Evolutionary conservation across 495 filamentous ascomycete genomes (phyloP).

Genomic region (Durotheca rogersii): DNA sequence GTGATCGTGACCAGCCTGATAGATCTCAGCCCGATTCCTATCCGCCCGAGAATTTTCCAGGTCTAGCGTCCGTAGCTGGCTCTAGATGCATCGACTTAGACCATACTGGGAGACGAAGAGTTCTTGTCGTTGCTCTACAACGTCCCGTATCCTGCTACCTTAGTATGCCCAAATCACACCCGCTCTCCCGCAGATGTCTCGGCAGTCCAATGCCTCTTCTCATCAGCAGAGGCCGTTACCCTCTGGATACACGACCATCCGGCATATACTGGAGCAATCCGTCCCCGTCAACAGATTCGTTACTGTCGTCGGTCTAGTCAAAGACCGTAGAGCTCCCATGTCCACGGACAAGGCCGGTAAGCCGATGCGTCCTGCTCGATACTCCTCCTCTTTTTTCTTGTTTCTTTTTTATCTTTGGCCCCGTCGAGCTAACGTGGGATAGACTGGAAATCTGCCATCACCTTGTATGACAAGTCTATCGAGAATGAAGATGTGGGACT

Average conservation of each 20-base stretch:
- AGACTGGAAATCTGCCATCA: conserved; percentile 47
- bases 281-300: conserved; percentile 34
- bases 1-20: too few relatives aligned
- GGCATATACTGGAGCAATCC: conserved; percentile 33
- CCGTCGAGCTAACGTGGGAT: conserved; percentile 5
- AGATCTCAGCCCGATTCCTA: too few relatives aligned
- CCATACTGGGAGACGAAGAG: neutral
- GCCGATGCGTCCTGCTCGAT: conserved; percentile 38
- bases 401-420: conserved; percentile 6
- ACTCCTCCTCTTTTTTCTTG: too few relatives aligned
- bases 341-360: conserved; percentile 45
- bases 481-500: conserved; percentile 34
- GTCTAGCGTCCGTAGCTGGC: conserved; percentile 34
- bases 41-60: too few relatives aligned
- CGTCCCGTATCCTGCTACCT: neutral
- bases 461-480: conserved; percentile 43
- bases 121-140: conserved; percentile 1
- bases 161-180: conserved; percentile 7
- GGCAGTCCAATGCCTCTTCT: too few relatives aligned
- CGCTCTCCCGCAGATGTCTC: too few relatives aligned
- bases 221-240: conserved; percentile 27
- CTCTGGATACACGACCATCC: conserved; percentile 32
- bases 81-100: conserved; percentile 6
- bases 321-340: conserved; percentile 48
- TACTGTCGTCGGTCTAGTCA: conserved; percentile 52